Evolutionary conservation across 495 filamentous ascomycete species (phyloP).

Genomic region (Polyplosphaeria fusca): DNA sequence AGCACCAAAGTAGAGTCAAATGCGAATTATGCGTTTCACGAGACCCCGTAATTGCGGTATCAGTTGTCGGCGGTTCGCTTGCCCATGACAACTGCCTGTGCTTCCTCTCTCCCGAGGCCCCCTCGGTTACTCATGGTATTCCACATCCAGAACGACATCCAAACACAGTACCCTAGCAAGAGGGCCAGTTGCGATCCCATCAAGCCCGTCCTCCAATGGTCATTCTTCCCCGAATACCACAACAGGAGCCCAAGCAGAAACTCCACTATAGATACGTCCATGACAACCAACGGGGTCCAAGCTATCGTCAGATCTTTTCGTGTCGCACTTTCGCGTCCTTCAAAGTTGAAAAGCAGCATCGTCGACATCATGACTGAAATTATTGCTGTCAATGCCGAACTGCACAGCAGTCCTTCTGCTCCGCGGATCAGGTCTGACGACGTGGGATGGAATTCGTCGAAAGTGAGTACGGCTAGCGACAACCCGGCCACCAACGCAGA

Average conservation of each 20-base stretch:
- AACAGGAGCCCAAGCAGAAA: conserved; percentile 2
- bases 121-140: conserved; percentile 3
- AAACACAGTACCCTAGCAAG: conserved; percentile 2
- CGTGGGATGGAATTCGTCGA: conserved; percentile 6
- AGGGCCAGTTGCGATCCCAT: conserved; percentile 8
- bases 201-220: conserved; percentile 1
- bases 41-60: too few species aligned
- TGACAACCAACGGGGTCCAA: conserved; percentile 6
- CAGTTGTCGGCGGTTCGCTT: conserved; percentile 3
- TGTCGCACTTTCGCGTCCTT: not conserved
- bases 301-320: conserved; percentile 5
- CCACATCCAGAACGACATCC: conserved; percentile 7
- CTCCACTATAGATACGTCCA: conserved; percentile 8
- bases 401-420: conserved; percentile 8
- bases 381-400: conserved; percentile 1
- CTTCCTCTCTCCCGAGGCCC: conserved; percentile 6
- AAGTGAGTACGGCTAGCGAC: conserved; percentile 7
- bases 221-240: conserved; percentile 11
- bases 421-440: not conserved
- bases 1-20: too few species aligned
- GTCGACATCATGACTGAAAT: conserved; percentile 6
- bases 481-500: conserved; percentile 7
- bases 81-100: not conserved
- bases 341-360: conserved; percentile 10
- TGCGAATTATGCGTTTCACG: too few species aligned